A percentile compares a stretch with the other conserved stretches of the same genome.
Evolutionary conservation across 2,329 filamentous ascomycete species (phyloP).

Genomic region (Erysiphe pisi): DNA sequence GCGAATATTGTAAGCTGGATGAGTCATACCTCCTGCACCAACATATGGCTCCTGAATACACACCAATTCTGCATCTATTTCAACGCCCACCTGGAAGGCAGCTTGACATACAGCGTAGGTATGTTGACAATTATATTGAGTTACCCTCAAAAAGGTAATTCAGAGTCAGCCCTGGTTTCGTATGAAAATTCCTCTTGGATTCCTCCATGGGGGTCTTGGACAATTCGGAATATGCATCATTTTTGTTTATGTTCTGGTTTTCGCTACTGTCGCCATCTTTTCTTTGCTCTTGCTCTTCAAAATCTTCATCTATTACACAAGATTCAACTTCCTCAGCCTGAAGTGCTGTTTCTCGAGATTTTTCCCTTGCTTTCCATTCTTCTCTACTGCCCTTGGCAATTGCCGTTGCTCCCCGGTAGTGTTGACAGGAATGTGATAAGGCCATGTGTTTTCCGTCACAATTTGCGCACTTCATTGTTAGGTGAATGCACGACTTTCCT

Average conservation of each 20-base stretch:
- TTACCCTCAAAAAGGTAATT: background rate
- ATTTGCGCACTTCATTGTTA: background rate
- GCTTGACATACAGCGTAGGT: background rate
- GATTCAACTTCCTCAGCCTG: background rate
- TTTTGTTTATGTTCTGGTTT: background rate
- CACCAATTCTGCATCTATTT: background rate
- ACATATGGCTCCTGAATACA: background rate
- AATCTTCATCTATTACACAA: background rate
- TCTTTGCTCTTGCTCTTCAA: background rate
- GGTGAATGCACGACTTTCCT: background rate
- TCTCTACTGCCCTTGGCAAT: background rate
- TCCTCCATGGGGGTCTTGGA: background rate
- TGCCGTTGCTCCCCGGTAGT: background rate
- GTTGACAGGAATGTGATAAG: background rate
- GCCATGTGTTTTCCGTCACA: background rate
- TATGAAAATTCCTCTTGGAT: background rate
- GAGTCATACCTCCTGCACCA: background rate
- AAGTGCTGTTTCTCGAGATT: background rate
- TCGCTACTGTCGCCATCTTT: background rate
- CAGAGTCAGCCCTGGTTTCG: background rate
- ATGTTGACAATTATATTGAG: background rate
- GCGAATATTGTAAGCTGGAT: slow-evolving; percentile 4
- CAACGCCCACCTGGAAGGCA: background rate
- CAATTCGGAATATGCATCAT: background rate
- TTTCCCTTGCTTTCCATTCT: background rate